Conservation (phyloP, 2,329 filamentous ascomycete species). For the Fusarium sp. region DNA sequence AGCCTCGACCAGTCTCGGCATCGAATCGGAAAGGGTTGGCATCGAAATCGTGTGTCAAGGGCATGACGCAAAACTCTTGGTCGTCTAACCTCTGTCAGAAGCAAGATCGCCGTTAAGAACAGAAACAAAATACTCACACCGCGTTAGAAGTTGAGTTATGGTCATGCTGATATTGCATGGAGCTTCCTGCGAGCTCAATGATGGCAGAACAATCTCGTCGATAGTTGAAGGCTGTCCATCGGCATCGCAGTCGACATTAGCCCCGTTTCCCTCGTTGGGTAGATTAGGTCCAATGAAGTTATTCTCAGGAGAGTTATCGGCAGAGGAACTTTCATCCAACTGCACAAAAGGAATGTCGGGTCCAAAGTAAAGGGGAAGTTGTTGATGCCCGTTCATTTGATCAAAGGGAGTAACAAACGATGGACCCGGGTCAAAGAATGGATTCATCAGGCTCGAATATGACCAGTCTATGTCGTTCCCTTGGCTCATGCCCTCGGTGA, state of each 20-base stretch:
- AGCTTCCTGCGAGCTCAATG: not conserved
- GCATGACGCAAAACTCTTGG: constrained; percentile 50
- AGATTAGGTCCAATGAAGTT: not conserved
- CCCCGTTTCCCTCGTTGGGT: not conserved
- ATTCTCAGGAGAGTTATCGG: not conserved
- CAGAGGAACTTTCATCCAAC: not conserved
- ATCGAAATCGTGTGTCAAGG: constrained; percentile 48
- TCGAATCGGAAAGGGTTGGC: constrained; percentile 50
- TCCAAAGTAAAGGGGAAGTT: constrained; percentile 17
- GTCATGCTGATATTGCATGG: constrained; percentile 6
- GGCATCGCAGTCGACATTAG: not conserved
- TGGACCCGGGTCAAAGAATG: constrained; percentile 16
- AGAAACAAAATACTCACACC: not conserved
- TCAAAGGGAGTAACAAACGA: constrained; percentile 5
- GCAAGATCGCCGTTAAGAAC: too few species aligned
- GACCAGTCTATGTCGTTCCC: constrained; percentile 12
- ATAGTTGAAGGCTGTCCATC: not conserved
- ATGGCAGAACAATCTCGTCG: not conserved
- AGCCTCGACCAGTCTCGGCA: constrained; percentile 36
- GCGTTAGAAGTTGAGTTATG: constrained; percentile 8
- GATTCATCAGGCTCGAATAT: constrained; percentile 17
- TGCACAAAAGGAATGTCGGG: constrained; percentile 13
- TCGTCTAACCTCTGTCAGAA: constrained; percentile 43
- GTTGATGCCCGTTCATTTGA: not conserved
- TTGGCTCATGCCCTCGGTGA: not conserved